Conservation (phyloP, 352 stramenopile species). For the Pythium sukuiense region DNA sequence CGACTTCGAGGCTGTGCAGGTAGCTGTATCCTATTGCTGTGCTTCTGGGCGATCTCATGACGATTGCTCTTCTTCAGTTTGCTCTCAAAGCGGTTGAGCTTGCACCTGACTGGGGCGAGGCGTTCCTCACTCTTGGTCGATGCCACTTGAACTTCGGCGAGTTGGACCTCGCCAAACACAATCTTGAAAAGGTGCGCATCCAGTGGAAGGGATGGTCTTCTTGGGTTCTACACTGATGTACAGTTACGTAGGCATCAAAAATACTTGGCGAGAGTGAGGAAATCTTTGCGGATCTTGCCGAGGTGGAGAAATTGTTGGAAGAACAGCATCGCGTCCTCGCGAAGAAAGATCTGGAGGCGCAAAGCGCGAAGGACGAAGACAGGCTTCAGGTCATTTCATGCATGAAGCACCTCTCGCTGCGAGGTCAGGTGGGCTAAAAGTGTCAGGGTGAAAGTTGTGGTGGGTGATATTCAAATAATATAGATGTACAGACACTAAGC, state of each 20-base stretch:
- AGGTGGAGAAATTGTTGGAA: slow-evolving; percentile 43
- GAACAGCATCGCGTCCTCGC: slow-evolving; percentile 43
- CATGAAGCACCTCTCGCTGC: slow-evolving; percentile 65
- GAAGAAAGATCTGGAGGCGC: slow-evolving; percentile 45
- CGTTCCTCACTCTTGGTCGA: slow-evolving; percentile 63
- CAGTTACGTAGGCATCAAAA: slow-evolving; percentile 41
- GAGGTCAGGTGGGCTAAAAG: slow-evolving; percentile 34
- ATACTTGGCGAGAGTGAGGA: slow-evolving; percentile 46
- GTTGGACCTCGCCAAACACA: slow-evolving; percentile 52
- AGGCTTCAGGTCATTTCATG: slow-evolving; percentile 71
- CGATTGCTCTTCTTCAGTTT: slow-evolving; percentile 30
- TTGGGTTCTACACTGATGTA: too few species aligned
- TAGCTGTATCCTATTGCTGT: not conserved
- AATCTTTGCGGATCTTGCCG: slow-evolving; percentile 42
- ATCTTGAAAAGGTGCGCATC: slow-evolving; percentile 52
- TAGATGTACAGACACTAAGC: slow-evolving; percentile 34
- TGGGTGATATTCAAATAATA: slow-evolving; percentile 20
- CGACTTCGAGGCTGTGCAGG: slow-evolving; percentile 74
- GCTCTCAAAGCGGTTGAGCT: slow-evolving; percentile 54
- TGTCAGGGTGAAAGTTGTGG: slow-evolving; percentile 1
- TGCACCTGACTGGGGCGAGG: slow-evolving; percentile 61
- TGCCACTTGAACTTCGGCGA: slow-evolving; percentile 84
- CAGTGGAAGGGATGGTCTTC: too few species aligned
- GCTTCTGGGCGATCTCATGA: too few species aligned
- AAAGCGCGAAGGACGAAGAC: slow-evolving; percentile 32